phyloP scores from a whole-genome alignment of 441 rosid species.

The Croton setiger region DNA sequence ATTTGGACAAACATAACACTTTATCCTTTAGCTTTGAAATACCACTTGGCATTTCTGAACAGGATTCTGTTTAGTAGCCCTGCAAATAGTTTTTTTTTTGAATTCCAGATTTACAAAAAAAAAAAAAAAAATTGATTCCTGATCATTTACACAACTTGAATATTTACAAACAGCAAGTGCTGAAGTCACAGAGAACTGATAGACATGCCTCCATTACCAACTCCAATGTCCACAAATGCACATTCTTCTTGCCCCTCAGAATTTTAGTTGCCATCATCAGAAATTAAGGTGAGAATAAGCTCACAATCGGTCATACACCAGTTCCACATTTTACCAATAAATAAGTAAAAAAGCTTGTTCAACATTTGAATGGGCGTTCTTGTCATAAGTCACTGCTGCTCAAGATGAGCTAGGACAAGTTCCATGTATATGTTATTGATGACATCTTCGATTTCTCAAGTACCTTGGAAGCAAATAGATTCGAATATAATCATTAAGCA shows the following conservation, averaged over 20 bases:
- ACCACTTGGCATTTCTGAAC: neutral
- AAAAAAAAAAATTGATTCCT: neutral
- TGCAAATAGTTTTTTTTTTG: neutral
- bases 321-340: constrained; percentile 10
- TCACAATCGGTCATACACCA: neutral
- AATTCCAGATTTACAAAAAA: neutral
- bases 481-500: neutral
- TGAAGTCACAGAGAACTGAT: neutral
- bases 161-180: neutral
- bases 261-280: constrained; percentile 8
- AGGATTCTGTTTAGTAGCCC: neutral
- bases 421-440: neutral
- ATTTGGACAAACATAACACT: neutral
- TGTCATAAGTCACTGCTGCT: neutral
- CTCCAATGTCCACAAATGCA: neutral
- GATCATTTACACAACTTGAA: neutral
- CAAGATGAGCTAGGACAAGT: neutral
- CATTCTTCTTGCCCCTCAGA: constrained; percentile 7
- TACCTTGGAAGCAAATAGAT: neutral
- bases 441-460: neutral
- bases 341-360: constrained; percentile 1
- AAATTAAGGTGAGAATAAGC: neutral
- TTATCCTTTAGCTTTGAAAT: neutral
- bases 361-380: neutral
- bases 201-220: neutral